Conservation (phyloP, 2,329 filamentous ascomycete genomes). For the Phialophora verrucosa region DNA sequence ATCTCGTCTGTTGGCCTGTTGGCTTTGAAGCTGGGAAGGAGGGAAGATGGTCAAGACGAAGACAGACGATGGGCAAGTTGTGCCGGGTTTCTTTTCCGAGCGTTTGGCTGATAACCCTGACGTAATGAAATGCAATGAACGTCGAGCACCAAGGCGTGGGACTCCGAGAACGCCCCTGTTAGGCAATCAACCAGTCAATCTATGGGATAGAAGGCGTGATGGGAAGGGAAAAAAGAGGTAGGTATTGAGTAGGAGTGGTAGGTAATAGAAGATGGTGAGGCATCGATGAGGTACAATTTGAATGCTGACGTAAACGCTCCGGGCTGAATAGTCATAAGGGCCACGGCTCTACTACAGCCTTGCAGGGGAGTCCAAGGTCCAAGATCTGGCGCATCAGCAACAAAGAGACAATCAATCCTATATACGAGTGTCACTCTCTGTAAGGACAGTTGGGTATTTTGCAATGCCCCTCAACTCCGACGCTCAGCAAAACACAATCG, state of each 20-base stretch:
- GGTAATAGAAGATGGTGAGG: no score
- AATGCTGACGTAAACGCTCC: neutral
- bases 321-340: neutral
- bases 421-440: neutral
- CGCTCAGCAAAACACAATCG: constrained; percentile 22
- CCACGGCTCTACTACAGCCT: neutral
- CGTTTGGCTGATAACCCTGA: neutral
- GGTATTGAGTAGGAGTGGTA: no score
- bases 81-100: neutral
- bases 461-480: constrained; percentile 24
- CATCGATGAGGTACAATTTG: neutral
- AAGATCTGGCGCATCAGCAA: neutral
- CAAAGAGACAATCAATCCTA: neutral
- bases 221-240: neutral
- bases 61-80: neutral
- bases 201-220: neutral
- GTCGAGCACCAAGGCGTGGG: neutral
- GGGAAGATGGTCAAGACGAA: neutral
- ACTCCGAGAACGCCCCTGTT: neutral
- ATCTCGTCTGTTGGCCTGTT: neutral
- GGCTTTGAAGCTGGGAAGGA: neutral
- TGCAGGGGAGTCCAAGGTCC: neutral
- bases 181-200: neutral
- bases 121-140: neutral
- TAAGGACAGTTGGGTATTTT: constrained; percentile 19